Evolutionary conservation across 441 rosid species (phyloP), one percentile per base, ranked within the genome.

Genomic region (Lagerstroemia fauriei): DNA sequence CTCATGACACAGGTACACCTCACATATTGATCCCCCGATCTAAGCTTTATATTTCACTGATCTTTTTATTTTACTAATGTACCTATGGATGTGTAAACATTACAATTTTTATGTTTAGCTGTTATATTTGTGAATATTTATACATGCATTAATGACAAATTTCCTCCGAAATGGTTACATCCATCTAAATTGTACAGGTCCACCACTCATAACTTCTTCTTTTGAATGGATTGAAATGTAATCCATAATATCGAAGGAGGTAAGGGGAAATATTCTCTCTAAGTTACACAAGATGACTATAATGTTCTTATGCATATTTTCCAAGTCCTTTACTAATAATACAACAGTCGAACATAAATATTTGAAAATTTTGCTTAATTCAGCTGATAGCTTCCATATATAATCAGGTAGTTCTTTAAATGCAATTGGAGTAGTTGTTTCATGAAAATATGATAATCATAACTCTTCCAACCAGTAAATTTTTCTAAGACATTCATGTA

Each of bases 131-230:
- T n/a, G n/a, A n/a, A n/a, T n/a, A n/a, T n/a, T n/a, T n/a, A n/a
- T n/a, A n/a, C n/a, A n/a, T n/a, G n/a, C n/a, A n/a, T n/a, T n/a
- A n/a, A n/a, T n/a, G n/a, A n/a, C n/a, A n/a, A n/a, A n/a, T 34
- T 50, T 68, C 65, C 77, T 74, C 53, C 80, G 50, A 80, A 74
- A 51, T 9, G 77, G 72, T 51, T 83, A 79, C 71, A 79, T 77
- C 68, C 75, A 80, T 9, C 24, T n/a, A 44, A 22, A 84, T 13
- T 76, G 71, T 3, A 84, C 25, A 0, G 70, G 84, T 0, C 75
- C 61, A 1, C 59, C 47, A 13, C 77, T 31, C 1, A 41, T 73
- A 1, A 38, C 76, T 22, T 81, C 72, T 10, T 73, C n/a, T 4
- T 69, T 25, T 12, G 77, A 31, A 51, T 81, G 66, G 9, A 85